Evolutionary conservation across 345 rosid genomes (phyloP).

Genomic region (Cardamine occulta): DNA sequence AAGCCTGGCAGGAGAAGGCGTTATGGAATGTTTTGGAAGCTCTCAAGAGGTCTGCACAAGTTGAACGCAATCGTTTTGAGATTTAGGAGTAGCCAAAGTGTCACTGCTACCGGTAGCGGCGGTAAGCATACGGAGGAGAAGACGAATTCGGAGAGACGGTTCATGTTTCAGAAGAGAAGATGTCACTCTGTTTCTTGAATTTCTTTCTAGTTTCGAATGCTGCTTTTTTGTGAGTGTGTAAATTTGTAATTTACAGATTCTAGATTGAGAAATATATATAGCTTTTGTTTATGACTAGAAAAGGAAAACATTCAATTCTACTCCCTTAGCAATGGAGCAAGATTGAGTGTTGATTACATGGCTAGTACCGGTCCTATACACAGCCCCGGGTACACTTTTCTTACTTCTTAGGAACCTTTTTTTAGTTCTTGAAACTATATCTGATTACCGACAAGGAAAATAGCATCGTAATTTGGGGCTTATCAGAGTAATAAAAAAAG

Average conservation of each 20-base stretch:
- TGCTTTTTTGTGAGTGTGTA: constrained; percentile 14
- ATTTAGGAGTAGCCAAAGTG: constrained; percentile 58
- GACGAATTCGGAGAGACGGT: constrained; percentile 63
- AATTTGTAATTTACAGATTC: constrained; percentile 15
- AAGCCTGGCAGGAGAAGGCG: constrained; percentile 52
- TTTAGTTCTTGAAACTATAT: too few species aligned
- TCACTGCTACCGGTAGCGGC: constrained; percentile 34
- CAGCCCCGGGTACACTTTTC: too few species aligned
- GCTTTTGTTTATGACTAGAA: neutral
- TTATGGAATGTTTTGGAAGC: constrained; percentile 67
- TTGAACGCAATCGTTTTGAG: constrained; percentile 70
- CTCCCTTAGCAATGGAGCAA: neutral
- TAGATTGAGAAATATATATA: neutral
- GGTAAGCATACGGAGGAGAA: constrained; percentile 45
- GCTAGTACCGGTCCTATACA: neutral
- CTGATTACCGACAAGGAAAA: too few species aligned
- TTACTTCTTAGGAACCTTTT: too few species aligned
- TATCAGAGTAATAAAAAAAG: too few species aligned
- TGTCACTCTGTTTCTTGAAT: constrained; percentile 84
- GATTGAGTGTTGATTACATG: neutral
- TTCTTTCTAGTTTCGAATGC: neutral
- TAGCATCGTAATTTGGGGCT: neutral
- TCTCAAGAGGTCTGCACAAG: constrained; percentile 76
- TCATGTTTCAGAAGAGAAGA: constrained; percentile 80
- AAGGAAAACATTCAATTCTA: neutral